Conservation (phyloP, 2,329 filamentous ascomycete genomes). For the Penicillium sp. region DNA sequence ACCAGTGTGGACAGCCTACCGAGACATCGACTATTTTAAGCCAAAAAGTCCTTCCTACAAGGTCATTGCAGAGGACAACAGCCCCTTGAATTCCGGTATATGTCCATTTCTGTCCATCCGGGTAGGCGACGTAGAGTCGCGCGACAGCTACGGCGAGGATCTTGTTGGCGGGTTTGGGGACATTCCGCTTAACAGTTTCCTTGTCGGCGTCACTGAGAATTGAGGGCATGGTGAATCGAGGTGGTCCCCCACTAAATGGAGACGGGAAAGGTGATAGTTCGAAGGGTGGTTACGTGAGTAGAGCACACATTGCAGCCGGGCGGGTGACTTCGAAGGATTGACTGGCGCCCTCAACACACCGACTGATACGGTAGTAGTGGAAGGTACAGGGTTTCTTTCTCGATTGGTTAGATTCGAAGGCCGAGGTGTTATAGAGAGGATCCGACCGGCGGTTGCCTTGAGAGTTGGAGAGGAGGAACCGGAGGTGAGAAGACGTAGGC, state of each 20-base stretch:
- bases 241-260: slow-evolving; percentile 2
- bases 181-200: slow-evolving; percentile 89
- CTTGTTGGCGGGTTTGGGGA: slow-evolving; percentile 94
- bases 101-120: slow-evolving; percentile 81
- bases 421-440: slow-evolving; percentile 18
- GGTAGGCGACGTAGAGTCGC: slow-evolving; percentile 88
- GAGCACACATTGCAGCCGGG: slow-evolving; percentile 21
- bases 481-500: slow-evolving; percentile 14
- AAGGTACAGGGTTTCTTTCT: not conserved
- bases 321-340: slow-evolving; percentile 12
- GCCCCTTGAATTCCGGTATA: slow-evolving; percentile 93
- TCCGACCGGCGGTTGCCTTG: slow-evolving; percentile 30
- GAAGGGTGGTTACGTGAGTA: slow-evolving; percentile 12
- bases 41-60: slow-evolving; percentile 95
- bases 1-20: slow-evolving; percentile 56
- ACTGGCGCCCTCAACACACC: slow-evolving; percentile 18
- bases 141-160: slow-evolving; percentile 94
- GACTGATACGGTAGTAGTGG: slow-evolving; percentile 4
- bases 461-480: slow-evolving; percentile 8
- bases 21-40: slow-evolving; percentile 96
- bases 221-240: slow-evolving; percentile 51
- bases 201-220: slow-evolving; percentile 91
- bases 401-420: not conserved
- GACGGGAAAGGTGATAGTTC: slow-evolving; percentile 8
- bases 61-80: slow-evolving; percentile 84